A percentile compares a stretch with the other conserved stretches of the same genome.
Conservation (phyloP, 257 asterid species). For the Solanum pimpinellifolium region DNA sequence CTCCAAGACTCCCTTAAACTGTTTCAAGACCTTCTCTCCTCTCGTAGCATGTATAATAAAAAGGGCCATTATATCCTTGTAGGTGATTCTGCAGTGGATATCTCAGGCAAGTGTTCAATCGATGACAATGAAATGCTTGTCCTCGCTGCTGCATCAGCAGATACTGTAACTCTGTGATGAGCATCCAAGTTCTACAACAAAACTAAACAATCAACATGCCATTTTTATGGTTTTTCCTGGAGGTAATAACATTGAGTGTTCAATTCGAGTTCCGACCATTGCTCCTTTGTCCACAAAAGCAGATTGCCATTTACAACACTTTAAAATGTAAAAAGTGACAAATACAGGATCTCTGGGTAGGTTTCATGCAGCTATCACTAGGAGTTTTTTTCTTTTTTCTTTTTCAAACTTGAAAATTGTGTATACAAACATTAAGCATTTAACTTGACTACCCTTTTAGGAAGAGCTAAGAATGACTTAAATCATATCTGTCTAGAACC, state of each 20-base stretch:
- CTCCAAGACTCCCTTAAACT: not conserved
- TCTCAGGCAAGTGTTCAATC: constrained; percentile 9
- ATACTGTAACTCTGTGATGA: constrained; percentile 5
- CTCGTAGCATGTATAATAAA: not conserved
- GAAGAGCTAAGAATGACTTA: not conserved
- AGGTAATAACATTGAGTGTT: not conserved
- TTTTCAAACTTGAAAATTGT: not conserved
- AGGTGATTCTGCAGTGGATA: constrained; percentile 41
- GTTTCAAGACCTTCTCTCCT: not conserved
- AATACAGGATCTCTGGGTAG: not conserved
- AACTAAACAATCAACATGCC: not conserved
- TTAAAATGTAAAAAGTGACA: not conserved
- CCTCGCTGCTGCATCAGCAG: constrained; percentile 21
- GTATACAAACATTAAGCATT: not conserved
- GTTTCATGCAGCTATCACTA: not conserved
- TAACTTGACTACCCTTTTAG: not conserved
- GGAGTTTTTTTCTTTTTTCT: not conserved
- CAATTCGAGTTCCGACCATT: not conserved
- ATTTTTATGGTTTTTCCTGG: not conserved
- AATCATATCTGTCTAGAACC: not conserved
- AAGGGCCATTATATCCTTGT: not conserved
- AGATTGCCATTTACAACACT: not conserved
- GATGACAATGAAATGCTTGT: constrained; percentile 14
- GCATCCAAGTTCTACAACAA: not conserved
- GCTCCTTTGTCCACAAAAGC: not conserved